A percentile compares a stretch with the other conserved stretches of the same genome.
phyloP scores from a whole-genome alignment of 495 filamentous ascomycete genomes.

The Aspergillus incahuasiensis region DNA sequence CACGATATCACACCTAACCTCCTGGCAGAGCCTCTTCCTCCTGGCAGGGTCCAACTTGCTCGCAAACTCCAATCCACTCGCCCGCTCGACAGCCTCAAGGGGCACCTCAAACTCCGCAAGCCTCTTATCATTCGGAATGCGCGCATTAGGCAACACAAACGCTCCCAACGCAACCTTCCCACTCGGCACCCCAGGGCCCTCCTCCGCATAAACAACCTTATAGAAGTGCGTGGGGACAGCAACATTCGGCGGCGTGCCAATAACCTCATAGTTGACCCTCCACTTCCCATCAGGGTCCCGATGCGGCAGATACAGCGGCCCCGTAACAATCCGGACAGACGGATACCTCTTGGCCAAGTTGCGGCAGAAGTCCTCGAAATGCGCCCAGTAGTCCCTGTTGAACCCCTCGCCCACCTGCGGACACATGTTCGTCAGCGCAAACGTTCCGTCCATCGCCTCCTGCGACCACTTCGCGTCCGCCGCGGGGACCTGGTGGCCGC shows the following conservation, averaged over 20 bases:
- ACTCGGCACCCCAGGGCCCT: conserved; percentile 50
- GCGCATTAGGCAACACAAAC: conserved; percentile 91
- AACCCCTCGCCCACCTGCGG: conserved; percentile 97
- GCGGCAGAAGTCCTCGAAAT: conserved; percentile 95
- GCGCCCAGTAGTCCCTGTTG: conserved; percentile 98
- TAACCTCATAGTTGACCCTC: conserved; percentile 94
- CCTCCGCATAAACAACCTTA: conserved; percentile 95
- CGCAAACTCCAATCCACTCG: conserved; percentile 88
- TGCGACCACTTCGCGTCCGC: conserved; percentile 97
- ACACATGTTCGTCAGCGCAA: conserved; percentile 91
- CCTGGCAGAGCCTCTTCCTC: conserved; percentile 76
- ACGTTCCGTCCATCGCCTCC: conserved; percentile 88
- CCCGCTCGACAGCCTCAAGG: conserved; percentile 84
- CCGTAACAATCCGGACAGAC: conserved; percentile 85
- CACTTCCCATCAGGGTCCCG: conserved; percentile 85
- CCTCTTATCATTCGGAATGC: conserved; percentile 80
- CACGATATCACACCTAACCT: conserved; percentile 73
- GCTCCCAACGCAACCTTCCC: conserved; percentile 86
- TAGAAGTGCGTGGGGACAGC: conserved; percentile 98
- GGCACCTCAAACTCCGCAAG: conserved; percentile 91
- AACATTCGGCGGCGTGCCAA: conserved; percentile 87
- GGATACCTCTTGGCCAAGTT: conserved; percentile 77
- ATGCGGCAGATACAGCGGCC: conserved; percentile 85
- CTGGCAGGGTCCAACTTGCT: conserved; percentile 65
- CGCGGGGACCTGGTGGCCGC: conserved; percentile 81